Percentiles rank a stretch among this genome's conserved stretches.
Conservation (phyloP, 306 rosid genomes). For the Prosopis cineraria region DNA sequence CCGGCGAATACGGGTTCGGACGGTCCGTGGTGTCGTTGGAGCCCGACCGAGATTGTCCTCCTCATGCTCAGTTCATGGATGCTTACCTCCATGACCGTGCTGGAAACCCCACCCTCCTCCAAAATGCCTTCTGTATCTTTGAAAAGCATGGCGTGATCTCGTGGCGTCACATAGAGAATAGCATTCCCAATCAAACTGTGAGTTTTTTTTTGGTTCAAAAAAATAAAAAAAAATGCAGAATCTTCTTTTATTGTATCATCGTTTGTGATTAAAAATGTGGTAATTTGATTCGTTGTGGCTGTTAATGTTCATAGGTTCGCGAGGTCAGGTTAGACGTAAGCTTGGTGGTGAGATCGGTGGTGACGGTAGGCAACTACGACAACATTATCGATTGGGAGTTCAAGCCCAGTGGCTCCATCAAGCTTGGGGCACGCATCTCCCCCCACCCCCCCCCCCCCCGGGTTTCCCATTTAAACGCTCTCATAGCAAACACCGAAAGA, state of each 20-base stretch:
- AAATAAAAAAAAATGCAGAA: no score
- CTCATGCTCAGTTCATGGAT: constrained; percentile 35
- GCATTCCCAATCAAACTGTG: constrained; percentile 36
- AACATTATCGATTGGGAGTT: constrained; percentile 51
- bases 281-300: neutral
- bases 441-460: neutral
- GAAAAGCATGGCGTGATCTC: constrained; percentile 36
- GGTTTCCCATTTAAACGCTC: no score
- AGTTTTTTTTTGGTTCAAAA: neutral
- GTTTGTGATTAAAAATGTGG: neutral
- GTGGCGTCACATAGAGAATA: constrained; percentile 48
- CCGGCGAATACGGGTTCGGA: constrained; percentile 45
- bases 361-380: constrained; percentile 47
- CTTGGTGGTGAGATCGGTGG: constrained; percentile 42
- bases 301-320: constrained; percentile 10
- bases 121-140: constrained; percentile 46
- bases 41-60: constrained; percentile 40
- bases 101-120: constrained; percentile 32
- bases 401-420: constrained; percentile 49
- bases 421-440: constrained; percentile 22
- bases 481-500: no score
- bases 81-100: neutral
- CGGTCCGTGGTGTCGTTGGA: constrained; percentile 42
- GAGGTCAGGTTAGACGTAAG: constrained; percentile 43
- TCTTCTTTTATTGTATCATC: neutral